Evolutionary conservation across 371 early-diverging fungal genomes (phyloP).

Genomic region (Mortierella sp.): DNA sequence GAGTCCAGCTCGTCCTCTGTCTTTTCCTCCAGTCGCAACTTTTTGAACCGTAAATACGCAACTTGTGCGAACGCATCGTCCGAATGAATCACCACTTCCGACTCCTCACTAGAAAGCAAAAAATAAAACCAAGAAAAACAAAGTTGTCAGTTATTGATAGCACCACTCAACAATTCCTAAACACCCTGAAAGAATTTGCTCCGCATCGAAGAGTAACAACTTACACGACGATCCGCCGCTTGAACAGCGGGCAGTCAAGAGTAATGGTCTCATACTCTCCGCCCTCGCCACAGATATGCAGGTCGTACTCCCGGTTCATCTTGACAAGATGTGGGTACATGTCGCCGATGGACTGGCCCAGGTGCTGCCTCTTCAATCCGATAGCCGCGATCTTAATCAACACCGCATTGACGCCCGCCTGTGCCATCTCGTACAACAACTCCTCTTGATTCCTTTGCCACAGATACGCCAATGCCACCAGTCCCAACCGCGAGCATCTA

Average conservation of each 20-base stretch:
- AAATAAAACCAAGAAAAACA: not conserved
- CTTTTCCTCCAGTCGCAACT: conserved; percentile 73
- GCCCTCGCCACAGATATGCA: conserved; percentile 99
- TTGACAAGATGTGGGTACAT: conserved; percentile 81
- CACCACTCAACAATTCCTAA: not conserved
- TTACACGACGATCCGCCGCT: conserved; percentile 79
- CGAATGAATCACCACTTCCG: conserved; percentile 80
- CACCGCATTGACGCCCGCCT: conserved; percentile 83
- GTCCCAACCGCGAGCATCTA: conserved; percentile 87
- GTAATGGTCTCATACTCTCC: conserved; percentile 99
- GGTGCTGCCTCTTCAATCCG: conserved; percentile 77
- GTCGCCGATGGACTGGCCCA: conserved; percentile 85
- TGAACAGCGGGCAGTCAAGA: conserved; percentile 97
- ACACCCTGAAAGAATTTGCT: not conserved
- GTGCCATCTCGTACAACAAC: conserved; percentile 95
- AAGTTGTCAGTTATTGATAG: not conserved
- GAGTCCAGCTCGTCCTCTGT: conserved; percentile 51
- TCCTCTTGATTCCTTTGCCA: conserved; percentile 95
- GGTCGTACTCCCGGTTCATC: conserved; percentile 85
- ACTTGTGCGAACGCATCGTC: conserved; percentile 90
- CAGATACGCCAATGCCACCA: conserved; percentile 91
- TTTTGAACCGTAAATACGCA: conserved; percentile 79
- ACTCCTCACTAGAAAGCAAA: conserved; percentile 70
- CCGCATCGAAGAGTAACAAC: conserved; percentile 19
- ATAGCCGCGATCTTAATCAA: conserved; percentile 97